Base-by-base conservation (phyloP, 164 flowering plant species). In the Chimonanthus salicifolius region DNA sequence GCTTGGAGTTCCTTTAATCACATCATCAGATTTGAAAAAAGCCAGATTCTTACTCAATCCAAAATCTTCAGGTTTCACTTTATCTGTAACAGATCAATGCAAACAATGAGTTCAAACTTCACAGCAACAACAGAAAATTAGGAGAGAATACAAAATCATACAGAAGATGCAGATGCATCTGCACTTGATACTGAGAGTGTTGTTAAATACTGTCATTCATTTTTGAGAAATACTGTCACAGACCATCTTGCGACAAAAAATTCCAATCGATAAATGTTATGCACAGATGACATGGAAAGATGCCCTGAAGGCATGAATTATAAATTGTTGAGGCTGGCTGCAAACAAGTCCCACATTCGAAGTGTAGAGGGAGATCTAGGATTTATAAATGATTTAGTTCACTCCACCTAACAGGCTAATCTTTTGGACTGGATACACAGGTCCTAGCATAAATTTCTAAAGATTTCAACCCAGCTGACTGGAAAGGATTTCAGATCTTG, bases 1-100 rank as follows among this genome's bases (percentile, higher is more conserved):
- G 62, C 82, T 81, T 18, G 88, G 89, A 69, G 73, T 75, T 70
- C 80, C 85, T 43, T 82, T 72, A 20, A 48, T 72, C 11, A 44
- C 82, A 71, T 47, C 74, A 54, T 62, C 77, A 58, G 83, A 74
- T 49, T 82, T 83, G 72, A 89, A 85, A 78, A 88, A 87, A 54
- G 74, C 87, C 47, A 88, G 74, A 74, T 84, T 78, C 5, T 68
- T 76, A 74, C 84, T 88, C 16, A 94, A 77, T 20, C 98, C 91
- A 64, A 94, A 83, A 79, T 94, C 97, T 70, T 88, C 96, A 4
- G 94, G 92, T 67, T 68, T 81, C 91, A 92, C 85, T 10, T 72
- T 64, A 80, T 92, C 98, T 94, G 76, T 67, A 78, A 71, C 16
- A 44, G 16, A 70, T 11, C 33, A 15, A 43, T 45, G 15, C 11